phyloP scores from a whole-genome alignment of 2,329 filamentous ascomycete species.

The Diaporthe helianthi region DNA sequence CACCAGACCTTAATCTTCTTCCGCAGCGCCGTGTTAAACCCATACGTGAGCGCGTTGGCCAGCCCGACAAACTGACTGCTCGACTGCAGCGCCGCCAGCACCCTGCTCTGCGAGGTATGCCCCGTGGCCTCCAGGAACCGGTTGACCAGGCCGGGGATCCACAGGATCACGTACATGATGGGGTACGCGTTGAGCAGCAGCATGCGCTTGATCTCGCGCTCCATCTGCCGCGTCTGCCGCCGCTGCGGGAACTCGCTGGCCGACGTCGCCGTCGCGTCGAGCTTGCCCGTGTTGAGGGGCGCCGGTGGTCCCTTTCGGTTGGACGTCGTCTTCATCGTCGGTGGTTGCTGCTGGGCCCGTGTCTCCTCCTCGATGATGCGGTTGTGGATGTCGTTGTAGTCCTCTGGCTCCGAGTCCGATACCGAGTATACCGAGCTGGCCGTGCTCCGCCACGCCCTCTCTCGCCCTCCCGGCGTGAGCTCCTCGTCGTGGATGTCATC shows the following conservation, averaged over 20 bases:
- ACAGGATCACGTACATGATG: conserved; percentile 47
- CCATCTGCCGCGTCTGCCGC: conserved; percentile 35
- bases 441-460: background rate
- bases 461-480: background rate
- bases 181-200: conserved; percentile 49
- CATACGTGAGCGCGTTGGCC: conserved; percentile 48
- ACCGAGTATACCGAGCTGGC: background rate
- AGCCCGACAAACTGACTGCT: conserved; percentile 48
- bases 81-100: conserved; percentile 41
- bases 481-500: background rate
- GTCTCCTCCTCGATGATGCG: conserved; percentile 15
- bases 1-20: conserved; percentile 26
- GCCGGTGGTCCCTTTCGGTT: conserved; percentile 17
- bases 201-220: conserved; percentile 43
- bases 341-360: background rate
- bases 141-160: conserved; percentile 48
- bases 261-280: conserved; percentile 29
- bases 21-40: conserved; percentile 45
- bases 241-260: conserved; percentile 36
- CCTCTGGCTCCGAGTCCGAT: background rate
- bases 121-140: conserved; percentile 42
- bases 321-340: conserved; percentile 19
- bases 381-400: conserved; percentile 19
- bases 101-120: conserved; percentile 14
- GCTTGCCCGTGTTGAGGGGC: conserved; percentile 21